These are phyloP conservation scores for Hypholoma fasciculare DNA, from an alignment of 768 basidiomycete genomes.

Conservation along the genomic window DNA sequence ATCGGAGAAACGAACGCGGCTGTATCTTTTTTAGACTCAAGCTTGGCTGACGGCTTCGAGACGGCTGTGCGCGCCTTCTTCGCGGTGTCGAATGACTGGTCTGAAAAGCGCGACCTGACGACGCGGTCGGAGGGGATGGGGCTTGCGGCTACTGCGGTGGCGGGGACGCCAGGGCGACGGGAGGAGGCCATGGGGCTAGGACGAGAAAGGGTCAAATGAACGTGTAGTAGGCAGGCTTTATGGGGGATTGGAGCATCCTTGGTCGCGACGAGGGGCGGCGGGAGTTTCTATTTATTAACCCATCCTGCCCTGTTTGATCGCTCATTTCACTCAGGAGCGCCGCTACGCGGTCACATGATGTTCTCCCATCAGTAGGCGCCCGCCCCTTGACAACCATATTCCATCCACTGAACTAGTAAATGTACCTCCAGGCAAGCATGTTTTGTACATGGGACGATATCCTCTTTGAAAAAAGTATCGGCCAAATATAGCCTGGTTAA, in stretches of 20 bases:
- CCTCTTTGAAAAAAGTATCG: no score
- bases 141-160: slow-evolving; percentile 37
- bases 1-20: slow-evolving; percentile 44
- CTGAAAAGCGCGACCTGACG: slow-evolving; percentile 49
- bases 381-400: no score
- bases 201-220: slow-evolving; percentile 13
- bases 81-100: slow-evolving; percentile 41
- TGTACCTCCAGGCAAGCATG: no score
- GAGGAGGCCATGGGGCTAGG: slow-evolving; percentile 20
- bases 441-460: no score
- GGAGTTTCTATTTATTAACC: slow-evolving; percentile 13
- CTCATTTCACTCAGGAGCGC: background rate
- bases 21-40: slow-evolving; percentile 32
- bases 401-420: no score
- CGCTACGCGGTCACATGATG: slow-evolving; percentile 3
- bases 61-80: slow-evolving; percentile 29
- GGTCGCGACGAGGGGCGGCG: slow-evolving; percentile 5
- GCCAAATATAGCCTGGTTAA: no score
- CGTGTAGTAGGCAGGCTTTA: slow-evolving; percentile 6
- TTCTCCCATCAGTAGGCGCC: background rate
- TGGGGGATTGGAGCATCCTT: slow-evolving; percentile 17
- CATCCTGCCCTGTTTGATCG: background rate
- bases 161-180: slow-evolving; percentile 30
- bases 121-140: slow-evolving; percentile 40
- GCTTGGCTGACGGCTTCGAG: slow-evolving; percentile 27